Evolutionary conservation across 2,329 filamentous ascomycete genomes (phyloP).

Genomic region (Monascus ruber): DNA sequence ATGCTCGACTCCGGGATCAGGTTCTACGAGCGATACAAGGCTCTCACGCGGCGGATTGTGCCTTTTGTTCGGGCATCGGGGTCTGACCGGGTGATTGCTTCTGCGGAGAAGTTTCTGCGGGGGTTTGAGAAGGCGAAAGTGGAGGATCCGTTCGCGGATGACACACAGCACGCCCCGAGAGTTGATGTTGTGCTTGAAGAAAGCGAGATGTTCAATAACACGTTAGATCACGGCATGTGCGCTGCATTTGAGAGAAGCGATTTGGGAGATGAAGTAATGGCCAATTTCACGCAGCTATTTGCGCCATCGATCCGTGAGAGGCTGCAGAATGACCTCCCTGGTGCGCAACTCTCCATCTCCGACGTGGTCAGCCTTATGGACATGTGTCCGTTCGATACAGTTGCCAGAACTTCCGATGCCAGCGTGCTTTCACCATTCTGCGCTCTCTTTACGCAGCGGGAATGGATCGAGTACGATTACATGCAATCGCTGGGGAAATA

Average conservation of each 20-base stretch:
- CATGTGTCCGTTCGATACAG: constrained; percentile 72
- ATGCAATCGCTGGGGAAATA: constrained; percentile 70
- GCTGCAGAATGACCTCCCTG: constrained; percentile 57
- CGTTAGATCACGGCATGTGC: constrained; percentile 64
- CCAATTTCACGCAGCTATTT: constrained; percentile 52
- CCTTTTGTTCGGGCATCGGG: constrained; percentile 65
- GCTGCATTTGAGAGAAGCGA: constrained; percentile 54
- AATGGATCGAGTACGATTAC: constrained; percentile 76
- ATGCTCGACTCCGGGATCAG: constrained; percentile 63
- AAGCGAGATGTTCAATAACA: constrained; percentile 59
- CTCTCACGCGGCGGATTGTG: constrained; percentile 44
- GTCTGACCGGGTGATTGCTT: constrained; percentile 60
- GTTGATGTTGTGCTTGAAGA: constrained; percentile 63
- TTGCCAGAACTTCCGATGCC: constrained; percentile 45
- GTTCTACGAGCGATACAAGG: constrained; percentile 62
- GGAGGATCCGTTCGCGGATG: constrained; percentile 27
- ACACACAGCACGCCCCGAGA: constrained; percentile 38
- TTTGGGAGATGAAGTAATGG: constrained; percentile 35
- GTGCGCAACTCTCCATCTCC: constrained; percentile 50
- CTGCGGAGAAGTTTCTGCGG: constrained; percentile 61
- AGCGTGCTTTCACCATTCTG: constrained; percentile 60
- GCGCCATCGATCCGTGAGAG: constrained; percentile 55
- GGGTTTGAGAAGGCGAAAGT: constrained; percentile 55
- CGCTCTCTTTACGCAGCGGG: constrained; percentile 55
- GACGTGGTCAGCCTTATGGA: constrained; percentile 73